Evolutionary conservation across 2,329 filamentous ascomycete genomes (phyloP).

Genomic region (Hysterium pulicare): DNA sequence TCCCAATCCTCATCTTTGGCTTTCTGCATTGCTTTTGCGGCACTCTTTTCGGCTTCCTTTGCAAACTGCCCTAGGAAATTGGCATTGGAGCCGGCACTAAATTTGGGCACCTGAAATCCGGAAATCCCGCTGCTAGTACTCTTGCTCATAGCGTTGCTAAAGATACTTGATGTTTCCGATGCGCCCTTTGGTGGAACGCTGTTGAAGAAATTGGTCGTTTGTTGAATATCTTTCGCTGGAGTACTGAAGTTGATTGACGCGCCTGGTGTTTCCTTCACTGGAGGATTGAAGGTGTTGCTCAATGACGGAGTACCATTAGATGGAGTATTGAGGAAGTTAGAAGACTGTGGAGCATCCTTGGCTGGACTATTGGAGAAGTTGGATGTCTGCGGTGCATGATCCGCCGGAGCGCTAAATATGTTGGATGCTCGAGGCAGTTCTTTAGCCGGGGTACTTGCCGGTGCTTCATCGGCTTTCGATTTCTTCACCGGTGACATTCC

Average conservation of each 20-base stretch:
- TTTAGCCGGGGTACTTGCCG: neutral
- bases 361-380: too few species aligned
- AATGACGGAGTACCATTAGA: too few species aligned
- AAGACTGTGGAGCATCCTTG: too few species aligned
- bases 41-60: conserved; percentile 30
- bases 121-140: neutral
- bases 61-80: conserved; percentile 25
- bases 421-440: too few species aligned
- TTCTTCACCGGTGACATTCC: neutral
- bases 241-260: too few species aligned
- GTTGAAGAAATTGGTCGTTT: too few species aligned
- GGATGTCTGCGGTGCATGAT: too few species aligned
- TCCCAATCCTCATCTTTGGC: conserved; percentile 34
- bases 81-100: neutral
- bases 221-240: too few species aligned
- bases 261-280: too few species aligned
- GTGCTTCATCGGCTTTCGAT: neutral
- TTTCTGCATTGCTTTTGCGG: conserved; percentile 33
- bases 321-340: too few species aligned
- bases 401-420: too few species aligned
- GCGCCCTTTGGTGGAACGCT: neutral
- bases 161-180: neutral
- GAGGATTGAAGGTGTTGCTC: too few species aligned
- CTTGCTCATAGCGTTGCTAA: neutral
- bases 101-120: conserved; percentile 1